A percentile compares a stretch with the other conserved stretches of the same genome.
Evolutionary conservation across 169 alveolate genomes (phyloP).

Genomic region (Cryptosporidium sp.): DNA sequence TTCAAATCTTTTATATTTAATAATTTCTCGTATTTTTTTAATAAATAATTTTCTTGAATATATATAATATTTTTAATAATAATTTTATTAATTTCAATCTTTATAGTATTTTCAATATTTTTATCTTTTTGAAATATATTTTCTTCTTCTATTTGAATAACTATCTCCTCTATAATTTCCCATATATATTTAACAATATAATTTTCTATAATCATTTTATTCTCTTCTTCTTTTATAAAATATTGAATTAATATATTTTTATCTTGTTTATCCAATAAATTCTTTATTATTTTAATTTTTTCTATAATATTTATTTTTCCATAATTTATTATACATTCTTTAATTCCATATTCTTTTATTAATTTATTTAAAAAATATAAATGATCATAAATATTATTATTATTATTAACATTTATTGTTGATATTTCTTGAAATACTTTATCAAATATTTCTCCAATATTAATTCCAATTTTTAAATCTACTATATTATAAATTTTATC

Average conservation of each 20-base stretch:
- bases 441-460: constrained; percentile 9
- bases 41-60: constrained; percentile 30
- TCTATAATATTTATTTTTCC: constrained; percentile 20
- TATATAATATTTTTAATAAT: constrained; percentile 11
- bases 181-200: constrained; percentile 9
- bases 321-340: constrained; percentile 40
- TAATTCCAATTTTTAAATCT: not conserved
- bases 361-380: constrained; percentile 13
- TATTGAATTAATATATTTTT: constrained; percentile 16
- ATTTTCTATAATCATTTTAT: constrained; percentile 9
- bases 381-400: not conserved
- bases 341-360: not conserved
- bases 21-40: not conserved
- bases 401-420: not conserved
- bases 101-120: constrained; percentile 31
- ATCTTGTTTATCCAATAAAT: not conserved
- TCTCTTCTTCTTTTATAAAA: constrained; percentile 38
- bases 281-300: constrained; percentile 9
- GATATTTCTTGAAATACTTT: not conserved
- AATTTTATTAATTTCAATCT: constrained; percentile 42
- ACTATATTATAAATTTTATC: not conserved
- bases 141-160: constrained; percentile 62
- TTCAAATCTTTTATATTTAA: not conserved
- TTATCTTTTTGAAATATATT: constrained; percentile 50
- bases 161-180: not conserved